phyloP scores from a whole-genome alignment of 2,329 filamentous ascomycete genomes.

The Cordyceps javanica region DNA sequence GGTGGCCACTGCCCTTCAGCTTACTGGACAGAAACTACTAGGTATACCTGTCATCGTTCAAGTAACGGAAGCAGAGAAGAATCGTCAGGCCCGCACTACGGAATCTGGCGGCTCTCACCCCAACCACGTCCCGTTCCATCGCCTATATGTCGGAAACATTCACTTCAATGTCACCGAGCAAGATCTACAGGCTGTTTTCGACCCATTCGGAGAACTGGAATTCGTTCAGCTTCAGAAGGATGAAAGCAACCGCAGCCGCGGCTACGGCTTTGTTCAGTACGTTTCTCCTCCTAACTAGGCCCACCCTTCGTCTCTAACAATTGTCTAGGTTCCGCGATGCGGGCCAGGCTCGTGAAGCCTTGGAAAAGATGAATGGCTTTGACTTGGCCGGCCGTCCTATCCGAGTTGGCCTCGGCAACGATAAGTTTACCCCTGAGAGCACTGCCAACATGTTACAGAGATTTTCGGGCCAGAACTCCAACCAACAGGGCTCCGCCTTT shows the following conservation, averaged over 20 bases:
- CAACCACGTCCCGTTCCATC: conserved; percentile 90
- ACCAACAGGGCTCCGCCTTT: conserved; percentile 85
- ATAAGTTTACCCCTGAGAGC: conserved; percentile 99
- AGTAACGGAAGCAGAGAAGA: conserved; percentile 98
- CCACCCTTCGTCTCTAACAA: conserved; percentile 26
- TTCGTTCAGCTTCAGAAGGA: conserved; percentile 98
- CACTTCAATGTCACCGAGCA: conserved; percentile 98
- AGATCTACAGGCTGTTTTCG: conserved; percentile 93
- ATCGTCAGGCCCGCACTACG: conserved; percentile 84
- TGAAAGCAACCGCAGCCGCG: conserved; percentile 80
- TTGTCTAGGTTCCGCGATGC: conserved; percentile 74
- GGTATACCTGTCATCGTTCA: conserved; percentile 98
- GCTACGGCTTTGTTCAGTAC: conserved; percentile 97
- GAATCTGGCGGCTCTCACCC: conserved; percentile 63
- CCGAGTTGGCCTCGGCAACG: conserved; percentile 97
- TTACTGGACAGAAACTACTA: conserved; percentile 97
- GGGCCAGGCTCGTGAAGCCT: conserved; percentile 81
- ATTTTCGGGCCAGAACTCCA: conserved; percentile 74
- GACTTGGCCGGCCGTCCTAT: conserved; percentile 96
- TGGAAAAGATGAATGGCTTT: conserved; percentile 99
- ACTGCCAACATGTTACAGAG: conserved; percentile 88
- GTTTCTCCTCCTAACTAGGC: background rate
- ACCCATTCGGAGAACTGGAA: conserved; percentile 94
- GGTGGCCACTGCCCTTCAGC: conserved; percentile 86
- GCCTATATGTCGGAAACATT: conserved; percentile 97